Evolutionary conservation across 148 eudicot species (phyloP), one percentile per base, ranked within the genome.

Genomic region (Dysphania ambrosioides): DNA sequence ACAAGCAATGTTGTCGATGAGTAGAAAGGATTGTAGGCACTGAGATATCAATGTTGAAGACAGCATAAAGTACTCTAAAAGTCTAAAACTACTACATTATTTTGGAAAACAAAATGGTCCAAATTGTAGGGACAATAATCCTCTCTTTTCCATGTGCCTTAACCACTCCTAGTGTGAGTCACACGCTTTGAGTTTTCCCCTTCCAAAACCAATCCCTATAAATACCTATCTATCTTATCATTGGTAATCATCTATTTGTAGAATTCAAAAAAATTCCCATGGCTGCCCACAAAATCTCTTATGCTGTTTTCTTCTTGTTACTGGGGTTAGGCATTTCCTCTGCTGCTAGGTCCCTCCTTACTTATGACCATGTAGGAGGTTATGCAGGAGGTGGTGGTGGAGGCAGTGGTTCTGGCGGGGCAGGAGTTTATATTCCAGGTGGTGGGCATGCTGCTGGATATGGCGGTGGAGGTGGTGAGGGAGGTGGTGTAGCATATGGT

Each of bases 331-430:
- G 90, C 27, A 64, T 82, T 44, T 77, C 81, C 77, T 81, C 83
- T 27, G 91, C 88, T 8, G 72, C 83, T 55, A 87, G 93, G 78
- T 81, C 86, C 35, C 91, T 87, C 40, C 83, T 87, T 59, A 75
- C 70, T 71, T 34, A 80, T 82, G 87, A 42, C n/a, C 8, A 72
- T 60, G 27, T 42, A 67, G 77, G 77, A 1, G 81, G 77, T 11
- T 76, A 76, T 21, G 73, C 77, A 19, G 72, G 73, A n/a, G 74
- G 81, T 67, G 77, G 81, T 4, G 72, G 71, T 5, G 79, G 73
- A 27, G 75, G 72, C 27, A 76, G 76, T 58, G 77, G 76, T 60
- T 65, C 71, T 36, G 78, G 77, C 19, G 84, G 81, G 23, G 81
- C 59, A 55, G 72, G 27, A 13, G 81, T 38, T 31, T 61, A 62